These are phyloP conservation scores for Arctium lappa DNA, from an alignment of 129 eudicot genomes.

Conservation along the genomic window DNA sequence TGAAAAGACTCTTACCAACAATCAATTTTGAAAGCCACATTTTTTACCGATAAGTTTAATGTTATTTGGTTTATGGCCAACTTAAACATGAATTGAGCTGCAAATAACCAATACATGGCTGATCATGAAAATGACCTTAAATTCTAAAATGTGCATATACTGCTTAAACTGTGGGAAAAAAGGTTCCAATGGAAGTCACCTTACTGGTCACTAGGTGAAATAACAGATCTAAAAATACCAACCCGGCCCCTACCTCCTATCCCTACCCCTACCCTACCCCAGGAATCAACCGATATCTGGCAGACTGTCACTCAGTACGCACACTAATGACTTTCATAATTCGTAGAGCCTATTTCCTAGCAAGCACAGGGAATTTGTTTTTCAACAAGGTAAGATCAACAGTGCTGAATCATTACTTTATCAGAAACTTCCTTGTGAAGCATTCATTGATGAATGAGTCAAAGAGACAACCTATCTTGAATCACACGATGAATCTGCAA, in stretches of 20 bases:
- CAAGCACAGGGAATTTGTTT: background rate
- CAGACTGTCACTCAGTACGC: background rate
- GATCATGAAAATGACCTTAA: conserved; percentile 5
- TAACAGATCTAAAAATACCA: conserved; percentile 8
- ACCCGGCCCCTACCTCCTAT: conserved; percentile 28
- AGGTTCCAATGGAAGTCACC: conserved; percentile 1
- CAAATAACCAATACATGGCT: background rate
- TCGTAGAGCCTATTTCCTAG: background rate
- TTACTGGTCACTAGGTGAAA: background rate
- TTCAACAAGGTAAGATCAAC: background rate
- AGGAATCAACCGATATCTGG: background rate
- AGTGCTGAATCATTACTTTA: background rate
- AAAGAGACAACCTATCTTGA: background rate
- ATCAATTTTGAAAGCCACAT: background rate
- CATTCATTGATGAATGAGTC: background rate
- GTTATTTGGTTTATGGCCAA: background rate
- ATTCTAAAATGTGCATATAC: conserved; percentile 6
- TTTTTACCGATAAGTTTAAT: background rate
- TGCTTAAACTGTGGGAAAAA: conserved; percentile 1
- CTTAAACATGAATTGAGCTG: conserved; percentile 7
- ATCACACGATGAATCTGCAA: conserved; percentile 13
- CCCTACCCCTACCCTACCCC: conserved; percentile 26
- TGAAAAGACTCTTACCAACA: background rate
- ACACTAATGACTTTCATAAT: background rate
- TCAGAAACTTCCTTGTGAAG: conserved; percentile 16